A percentile compares a stretch with the other conserved stretches of the same genome.
phyloP scores from a whole-genome alignment of 352 stramenopile genomes.

The Blastocystis sp. region DNA sequence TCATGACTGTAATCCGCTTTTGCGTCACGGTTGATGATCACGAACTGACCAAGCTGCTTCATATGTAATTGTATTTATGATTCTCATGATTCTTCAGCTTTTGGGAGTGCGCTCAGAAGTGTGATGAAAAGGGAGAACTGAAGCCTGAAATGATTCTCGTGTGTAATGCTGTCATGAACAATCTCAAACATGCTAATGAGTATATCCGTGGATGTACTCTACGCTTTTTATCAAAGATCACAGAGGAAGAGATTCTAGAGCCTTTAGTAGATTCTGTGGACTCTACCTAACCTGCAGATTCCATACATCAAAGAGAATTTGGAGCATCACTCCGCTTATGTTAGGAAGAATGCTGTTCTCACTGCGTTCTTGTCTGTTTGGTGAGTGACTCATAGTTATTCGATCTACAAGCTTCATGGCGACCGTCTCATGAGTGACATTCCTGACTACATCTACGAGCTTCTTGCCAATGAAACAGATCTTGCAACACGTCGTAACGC shows the following conservation, averaged over 20 bases:
- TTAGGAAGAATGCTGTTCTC: conserved; percentile 90
- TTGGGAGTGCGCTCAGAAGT: conserved; percentile 65
- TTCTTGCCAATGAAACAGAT: conserved; percentile 89
- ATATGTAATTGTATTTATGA: conserved; percentile 85
- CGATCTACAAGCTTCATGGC: conserved; percentile 90
- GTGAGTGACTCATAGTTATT: conserved; percentile 84
- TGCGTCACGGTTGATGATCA: conserved; percentile 98
- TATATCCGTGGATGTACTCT: conserved; percentile 98
- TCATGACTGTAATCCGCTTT: conserved; percentile 99
- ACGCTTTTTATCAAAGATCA: conserved; percentile 97
- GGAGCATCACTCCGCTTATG: conserved; percentile 94
- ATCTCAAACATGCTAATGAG: conserved; percentile 99
- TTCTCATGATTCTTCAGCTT: not conserved
- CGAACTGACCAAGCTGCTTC: conserved; percentile 97
- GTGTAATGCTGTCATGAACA: conserved; percentile 97
- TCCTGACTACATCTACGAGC: conserved; percentile 89
- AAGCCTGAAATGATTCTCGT: conserved; percentile 98
- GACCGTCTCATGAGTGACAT: conserved; percentile 90
- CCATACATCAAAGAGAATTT: conserved; percentile 87
- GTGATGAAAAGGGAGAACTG: conserved; percentile 78
- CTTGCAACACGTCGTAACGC: conserved; percentile 86
- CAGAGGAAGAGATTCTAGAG: conserved; percentile 90
- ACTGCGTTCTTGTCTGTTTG: not conserved
- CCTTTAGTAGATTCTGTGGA: conserved; percentile 69
- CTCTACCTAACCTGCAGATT: conserved; percentile 18